These are phyloP conservation scores for Colletotrichum chrysophilum DNA, from an alignment of 2,329 filamentous ascomycete genomes.

Conservation along the genomic window DNA sequence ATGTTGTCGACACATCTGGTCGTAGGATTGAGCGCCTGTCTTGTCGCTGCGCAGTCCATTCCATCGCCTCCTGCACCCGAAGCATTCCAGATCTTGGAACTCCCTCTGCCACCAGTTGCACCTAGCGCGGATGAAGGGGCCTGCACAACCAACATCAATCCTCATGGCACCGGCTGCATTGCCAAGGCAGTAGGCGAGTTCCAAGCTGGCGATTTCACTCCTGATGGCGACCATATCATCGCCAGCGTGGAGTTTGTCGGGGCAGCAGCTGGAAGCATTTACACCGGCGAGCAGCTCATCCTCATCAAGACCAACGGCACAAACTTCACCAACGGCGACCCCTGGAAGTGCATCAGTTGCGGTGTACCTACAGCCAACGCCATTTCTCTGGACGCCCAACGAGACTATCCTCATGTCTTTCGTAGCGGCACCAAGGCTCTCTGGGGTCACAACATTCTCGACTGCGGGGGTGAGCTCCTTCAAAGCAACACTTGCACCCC, in stretches of 20 bases:
- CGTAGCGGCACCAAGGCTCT: constrained; percentile 40
- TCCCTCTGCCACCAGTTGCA: constrained; percentile 41
- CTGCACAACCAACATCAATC: constrained; percentile 37
- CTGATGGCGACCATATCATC: constrained; percentile 46
- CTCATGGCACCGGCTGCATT: constrained; percentile 41
- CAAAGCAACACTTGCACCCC: constrained; percentile 39
- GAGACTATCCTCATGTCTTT: constrained; percentile 49
- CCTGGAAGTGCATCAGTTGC: constrained; percentile 53
- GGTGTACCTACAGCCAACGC: constrained; percentile 39
- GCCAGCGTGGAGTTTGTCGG: constrained; percentile 43
- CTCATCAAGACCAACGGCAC: constrained; percentile 45
- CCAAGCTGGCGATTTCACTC: constrained; percentile 35
- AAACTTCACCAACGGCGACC: constrained; percentile 46
- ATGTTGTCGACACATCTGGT: not conserved
- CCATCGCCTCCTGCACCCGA: constrained; percentile 34
- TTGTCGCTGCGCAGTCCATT: not conserved
- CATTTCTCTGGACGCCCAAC: constrained; percentile 19
- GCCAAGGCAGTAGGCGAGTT: constrained; percentile 12
- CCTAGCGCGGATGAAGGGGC: constrained; percentile 29
- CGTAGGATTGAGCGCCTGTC: not conserved
- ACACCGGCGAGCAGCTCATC: constrained; percentile 44
- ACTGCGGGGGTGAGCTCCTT: constrained; percentile 38
- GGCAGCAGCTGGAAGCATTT: constrained; percentile 45
- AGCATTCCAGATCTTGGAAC: constrained; percentile 35
- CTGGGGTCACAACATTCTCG: constrained; percentile 37